phyloP scores from a whole-genome alignment of 2,329 filamentous ascomycete species.

The Trichoderma aggressivum region DNA sequence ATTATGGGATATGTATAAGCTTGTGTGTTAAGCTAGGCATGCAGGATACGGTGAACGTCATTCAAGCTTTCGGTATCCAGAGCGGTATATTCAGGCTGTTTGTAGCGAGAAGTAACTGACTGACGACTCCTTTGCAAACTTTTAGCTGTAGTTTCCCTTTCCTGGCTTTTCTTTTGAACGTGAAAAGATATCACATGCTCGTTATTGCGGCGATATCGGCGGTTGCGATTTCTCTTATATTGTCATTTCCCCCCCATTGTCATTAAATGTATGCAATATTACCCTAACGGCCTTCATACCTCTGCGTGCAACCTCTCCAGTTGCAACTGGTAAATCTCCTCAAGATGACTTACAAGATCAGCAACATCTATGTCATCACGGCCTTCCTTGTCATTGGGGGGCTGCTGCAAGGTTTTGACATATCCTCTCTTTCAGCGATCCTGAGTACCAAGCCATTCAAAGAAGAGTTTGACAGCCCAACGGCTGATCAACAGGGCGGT shows the following conservation, averaged over 20 bases:
- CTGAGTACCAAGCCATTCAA: background rate
- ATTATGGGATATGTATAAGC: background rate
- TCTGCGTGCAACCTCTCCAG: background rate
- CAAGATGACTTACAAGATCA: background rate
- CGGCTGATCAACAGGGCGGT: constrained; percentile 3
- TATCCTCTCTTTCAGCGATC: constrained; percentile 6
- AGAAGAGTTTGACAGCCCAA: constrained; percentile 1
- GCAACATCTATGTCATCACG: constrained; percentile 1
- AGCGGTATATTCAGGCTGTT: background rate
- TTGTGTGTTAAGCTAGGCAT: background rate
- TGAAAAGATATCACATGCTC: background rate
- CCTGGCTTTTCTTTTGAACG: background rate
- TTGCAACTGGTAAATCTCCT: background rate
- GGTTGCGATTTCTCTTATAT: background rate
- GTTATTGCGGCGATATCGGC: background rate
- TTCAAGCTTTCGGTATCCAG: background rate
- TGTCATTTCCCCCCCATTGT: background rate
- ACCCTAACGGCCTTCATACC: background rate
- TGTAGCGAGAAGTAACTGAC: background rate
- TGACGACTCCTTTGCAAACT: background rate
- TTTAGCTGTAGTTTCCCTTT: background rate
- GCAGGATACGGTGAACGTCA: background rate
- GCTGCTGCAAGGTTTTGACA: constrained; percentile 2
- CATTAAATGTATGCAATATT: background rate
- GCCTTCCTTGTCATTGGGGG: constrained; percentile 5